These are phyloP conservation scores for Crithidia brevicula DNA, from an alignment of 208 protist species.

Conservation along the genomic window DNA sequence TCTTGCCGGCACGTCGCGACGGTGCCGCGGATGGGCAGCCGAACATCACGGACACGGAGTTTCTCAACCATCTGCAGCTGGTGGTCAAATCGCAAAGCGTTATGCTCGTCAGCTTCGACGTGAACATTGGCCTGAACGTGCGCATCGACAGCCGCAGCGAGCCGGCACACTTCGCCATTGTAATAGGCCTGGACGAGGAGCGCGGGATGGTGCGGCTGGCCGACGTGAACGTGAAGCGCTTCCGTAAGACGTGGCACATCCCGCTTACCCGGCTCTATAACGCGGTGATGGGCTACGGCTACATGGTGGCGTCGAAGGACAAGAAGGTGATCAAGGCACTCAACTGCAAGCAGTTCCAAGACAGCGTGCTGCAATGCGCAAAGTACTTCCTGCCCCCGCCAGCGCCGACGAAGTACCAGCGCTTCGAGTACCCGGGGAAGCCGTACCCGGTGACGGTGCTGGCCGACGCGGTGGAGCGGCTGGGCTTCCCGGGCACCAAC, in stretches of 20 bases:
- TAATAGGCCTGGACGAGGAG: slow-evolving; percentile 83
- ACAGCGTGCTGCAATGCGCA: slow-evolving; percentile 58
- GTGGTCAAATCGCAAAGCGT: slow-evolving; percentile 72
- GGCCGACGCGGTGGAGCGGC: slow-evolving; percentile 78
- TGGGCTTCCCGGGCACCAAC: slow-evolving; percentile 69
- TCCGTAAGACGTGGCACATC: slow-evolving; percentile 90
- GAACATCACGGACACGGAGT: slow-evolving; percentile 84
- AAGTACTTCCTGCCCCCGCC: slow-evolving; percentile 72
- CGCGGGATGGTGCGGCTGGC: slow-evolving; percentile 79
- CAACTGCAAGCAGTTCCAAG: slow-evolving; percentile 56
- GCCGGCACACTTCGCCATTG: slow-evolving; percentile 87
- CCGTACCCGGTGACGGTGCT: slow-evolving; percentile 89
- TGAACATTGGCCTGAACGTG: slow-evolving; percentile 87
- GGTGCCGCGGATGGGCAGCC: slow-evolving; percentile 82
- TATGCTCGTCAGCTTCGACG: slow-evolving; percentile 90
- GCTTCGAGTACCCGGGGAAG: slow-evolving; percentile 86
- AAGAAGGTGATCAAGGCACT: slow-evolving; percentile 75
- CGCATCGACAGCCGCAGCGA: slow-evolving; percentile 54
- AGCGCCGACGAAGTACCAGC: slow-evolving; percentile 36
- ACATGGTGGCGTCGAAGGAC: slow-evolving; percentile 78
- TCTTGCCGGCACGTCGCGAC: slow-evolving; percentile 64
- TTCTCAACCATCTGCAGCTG: slow-evolving; percentile 72
- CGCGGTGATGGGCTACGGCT: slow-evolving; percentile 90
- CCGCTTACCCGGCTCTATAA: slow-evolving; percentile 76
- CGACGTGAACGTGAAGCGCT: slow-evolving; percentile 91